Evolutionary conservation across 176 grass and related monocot genomes (phyloP).

Genomic region (Raddia distichophylla): DNA sequence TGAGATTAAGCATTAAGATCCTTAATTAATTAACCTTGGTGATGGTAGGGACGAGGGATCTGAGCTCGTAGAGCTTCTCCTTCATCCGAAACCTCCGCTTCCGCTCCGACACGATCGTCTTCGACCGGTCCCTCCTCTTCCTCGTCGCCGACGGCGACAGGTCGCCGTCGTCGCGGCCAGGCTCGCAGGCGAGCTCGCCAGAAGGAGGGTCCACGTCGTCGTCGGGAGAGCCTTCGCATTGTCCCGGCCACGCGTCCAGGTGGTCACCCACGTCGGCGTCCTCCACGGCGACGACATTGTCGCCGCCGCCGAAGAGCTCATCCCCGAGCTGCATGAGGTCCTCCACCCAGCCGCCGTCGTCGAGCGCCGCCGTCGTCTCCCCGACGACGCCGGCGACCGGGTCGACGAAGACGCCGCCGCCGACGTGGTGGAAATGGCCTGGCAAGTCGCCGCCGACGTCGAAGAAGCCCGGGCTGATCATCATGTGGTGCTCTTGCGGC

Average conservation of each 20-base stretch:
- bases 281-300: not conserved
- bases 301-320: conserved; percentile 35
- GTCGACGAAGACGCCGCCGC: not conserved
- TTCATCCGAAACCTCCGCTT: conserved; percentile 88
- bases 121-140: conserved; percentile 76
- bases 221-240: conserved; percentile 1
- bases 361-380: not conserved
- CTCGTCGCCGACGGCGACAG: conserved; percentile 16
- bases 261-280: not conserved
- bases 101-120: conserved; percentile 91
- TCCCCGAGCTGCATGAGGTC: conserved; percentile 55
- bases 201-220: conserved; percentile 37
- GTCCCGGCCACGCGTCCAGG: conserved; percentile 4
- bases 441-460: not conserved
- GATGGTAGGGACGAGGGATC: conserved; percentile 89
- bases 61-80: conserved; percentile 93
- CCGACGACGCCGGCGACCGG: not conserved
- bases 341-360: conserved; percentile 43
- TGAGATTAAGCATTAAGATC: too few relatives aligned
- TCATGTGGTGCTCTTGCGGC: conserved; percentile 20
- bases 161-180: conserved; percentile 45
- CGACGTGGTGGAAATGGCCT: not conserved
- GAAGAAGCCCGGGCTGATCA: conserved; percentile 32
- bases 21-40: conserved; percentile 55
- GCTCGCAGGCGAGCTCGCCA: conserved; percentile 15